phyloP scores from a whole-genome alignment of 495 filamentous ascomycete genomes.

The Friedmanniomyces simplex region DNA sequence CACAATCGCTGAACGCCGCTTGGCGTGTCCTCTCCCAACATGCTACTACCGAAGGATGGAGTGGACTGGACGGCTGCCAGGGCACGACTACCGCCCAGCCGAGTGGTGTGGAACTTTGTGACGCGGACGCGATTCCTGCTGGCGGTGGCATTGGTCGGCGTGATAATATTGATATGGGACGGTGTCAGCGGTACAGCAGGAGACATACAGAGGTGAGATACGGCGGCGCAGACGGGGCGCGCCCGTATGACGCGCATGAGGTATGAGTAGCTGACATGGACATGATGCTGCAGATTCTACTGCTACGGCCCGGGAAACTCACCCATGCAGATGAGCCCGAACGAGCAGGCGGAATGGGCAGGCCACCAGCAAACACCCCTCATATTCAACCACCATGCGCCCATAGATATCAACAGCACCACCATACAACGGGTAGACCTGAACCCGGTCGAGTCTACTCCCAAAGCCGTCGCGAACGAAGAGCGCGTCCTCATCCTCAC shows the following conservation, averaged over 20 bases:
- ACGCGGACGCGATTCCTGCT: conserved; percentile 72
- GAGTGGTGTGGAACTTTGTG: conserved; percentile 66
- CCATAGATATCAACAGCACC: conserved; percentile 68
- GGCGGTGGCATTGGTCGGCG: conserved; percentile 57
- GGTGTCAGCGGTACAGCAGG: conserved; percentile 69
- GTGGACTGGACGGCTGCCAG: conserved; percentile 87
- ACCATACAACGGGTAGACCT: conserved; percentile 73
- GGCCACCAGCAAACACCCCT: conserved; percentile 82
- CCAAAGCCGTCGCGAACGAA: conserved; percentile 61
- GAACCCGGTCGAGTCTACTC: conserved; percentile 74
- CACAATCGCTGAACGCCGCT: conserved; percentile 8
- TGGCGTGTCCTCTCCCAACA: conserved; percentile 24
- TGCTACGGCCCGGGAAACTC: conserved; percentile 90
- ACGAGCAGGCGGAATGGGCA: conserved; percentile 84
- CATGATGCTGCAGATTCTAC: conserved; percentile 66
- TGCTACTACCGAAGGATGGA: conserved; percentile 80
- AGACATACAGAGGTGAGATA: conserved; percentile 82
- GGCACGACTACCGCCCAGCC: conserved; percentile 68
- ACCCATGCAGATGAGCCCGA: conserved; percentile 84
- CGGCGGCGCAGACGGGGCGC: too few relatives aligned
- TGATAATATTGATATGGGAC: conserved; percentile 82
- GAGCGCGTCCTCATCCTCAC: conserved; percentile 94
- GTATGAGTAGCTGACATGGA: conserved; percentile 12
- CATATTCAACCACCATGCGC: conserved; percentile 88
- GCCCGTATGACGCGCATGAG: too few relatives aligned